Evolutionary conservation across 345 rosid genomes (phyloP).

Genomic region (Reutealis trisperma): DNA sequence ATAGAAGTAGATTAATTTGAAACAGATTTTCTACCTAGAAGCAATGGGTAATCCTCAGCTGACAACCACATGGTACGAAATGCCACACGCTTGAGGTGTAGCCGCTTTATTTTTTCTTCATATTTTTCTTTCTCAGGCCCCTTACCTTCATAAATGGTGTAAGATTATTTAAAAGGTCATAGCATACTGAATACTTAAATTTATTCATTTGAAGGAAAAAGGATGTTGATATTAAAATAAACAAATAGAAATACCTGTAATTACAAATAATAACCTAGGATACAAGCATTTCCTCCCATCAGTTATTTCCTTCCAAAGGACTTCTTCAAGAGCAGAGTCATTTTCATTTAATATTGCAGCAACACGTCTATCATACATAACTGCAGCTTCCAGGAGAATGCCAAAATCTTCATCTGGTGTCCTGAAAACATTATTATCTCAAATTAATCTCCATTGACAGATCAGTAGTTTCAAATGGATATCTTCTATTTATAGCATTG

Average conservation of each 20-base stretch:
- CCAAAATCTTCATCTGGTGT: constrained; percentile 98
- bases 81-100: constrained; percentile 80
- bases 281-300: constrained; percentile 51
- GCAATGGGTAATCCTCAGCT: constrained; percentile 95
- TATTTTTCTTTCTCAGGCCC: constrained; percentile 93
- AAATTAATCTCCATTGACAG: not conserved
- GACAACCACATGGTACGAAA: constrained; percentile 96
- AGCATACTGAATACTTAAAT: not conserved
- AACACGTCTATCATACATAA: constrained; percentile 94
- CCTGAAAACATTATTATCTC: constrained; percentile 46
- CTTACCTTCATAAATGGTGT: constrained; percentile 56
- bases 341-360: constrained; percentile 74
- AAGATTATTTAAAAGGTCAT: constrained; percentile 6
- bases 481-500: not conserved
- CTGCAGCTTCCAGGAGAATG: constrained; percentile 92
- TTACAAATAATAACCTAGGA: constrained; percentile 82
- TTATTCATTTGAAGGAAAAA: not conserved
- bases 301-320: constrained; percentile 50
- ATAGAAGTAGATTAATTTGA: not conserved
- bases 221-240: not conserved
- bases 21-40: constrained; percentile 52
- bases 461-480: not conserved
- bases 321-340: constrained; percentile 44
- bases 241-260: constrained; percentile 59
- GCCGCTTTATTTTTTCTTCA: constrained; percentile 74